Base-by-base conservation (phyloP, 208 protist species). In the Balamuthia mandrillaris region DNA sequence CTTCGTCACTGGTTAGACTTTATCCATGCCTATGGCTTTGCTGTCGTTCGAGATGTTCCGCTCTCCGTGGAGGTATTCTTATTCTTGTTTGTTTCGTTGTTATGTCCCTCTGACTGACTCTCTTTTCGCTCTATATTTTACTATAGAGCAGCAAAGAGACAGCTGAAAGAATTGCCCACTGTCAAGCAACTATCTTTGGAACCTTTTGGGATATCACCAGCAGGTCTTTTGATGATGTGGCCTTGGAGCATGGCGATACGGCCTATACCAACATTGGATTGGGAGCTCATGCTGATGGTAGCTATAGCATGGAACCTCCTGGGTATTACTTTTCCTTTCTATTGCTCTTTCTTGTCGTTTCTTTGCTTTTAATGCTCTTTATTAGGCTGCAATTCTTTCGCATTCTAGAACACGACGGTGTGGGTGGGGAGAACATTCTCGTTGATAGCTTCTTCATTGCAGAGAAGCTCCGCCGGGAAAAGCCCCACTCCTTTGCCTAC, bases 281-380 rank as follows among this genome's bases (percentile, higher is more conserved):
- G 49, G 18, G n/a, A 21, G 49, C n/a, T 21, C 74, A 82, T 37
- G 45, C 47, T 24, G 74, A 82, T 16, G 74, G 74, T 5, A 65
- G 74, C 35, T 82, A 82, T 31, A 65, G 74, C 51, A 35, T 82
- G 21, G 74, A 82, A 29, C 74, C 74, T 61, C 74, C 74, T 10
- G 74, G 74, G 74, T 82, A 65, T 41, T 9, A 49, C 49, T 56
- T 21, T 21, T 21, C n/a, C 49, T 56, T 21, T 16, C 49, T 56
- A 21, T 56, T 56, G 18, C 49, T 56, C 49, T 16, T 2, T 3
- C 29, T 21, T 12, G 12, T 63, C 54, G 24, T 24, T 63, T 63
- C 54, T 63, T 29, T 24, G 24, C n/a, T 29, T 21, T 29, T 63
- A 21, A 63, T 29, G 9, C 10, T 35, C 7, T 56, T 7, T 18